Conservation (phyloP, 257 asterid species). For the Solanum bukasovii region DNA sequence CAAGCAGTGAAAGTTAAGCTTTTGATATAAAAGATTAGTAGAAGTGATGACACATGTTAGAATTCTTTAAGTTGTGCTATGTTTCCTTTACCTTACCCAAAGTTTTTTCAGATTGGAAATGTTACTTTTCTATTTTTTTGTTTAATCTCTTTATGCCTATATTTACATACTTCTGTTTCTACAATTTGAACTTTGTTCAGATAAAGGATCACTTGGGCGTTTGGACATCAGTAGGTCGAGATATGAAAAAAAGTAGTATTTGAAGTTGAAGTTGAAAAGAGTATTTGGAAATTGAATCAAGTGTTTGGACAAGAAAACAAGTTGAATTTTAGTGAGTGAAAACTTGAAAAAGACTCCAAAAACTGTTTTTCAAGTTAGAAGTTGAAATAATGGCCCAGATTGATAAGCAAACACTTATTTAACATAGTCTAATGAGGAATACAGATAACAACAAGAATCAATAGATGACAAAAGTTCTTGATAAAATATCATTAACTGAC, state of each 20-base stretch:
- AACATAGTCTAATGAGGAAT: background rate
- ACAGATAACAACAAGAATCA: slow-evolving; percentile 36
- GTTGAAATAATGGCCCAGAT: background rate
- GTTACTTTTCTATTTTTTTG: slow-evolving; percentile 10
- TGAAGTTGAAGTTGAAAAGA: background rate
- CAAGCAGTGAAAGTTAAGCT: slow-evolving; percentile 12
- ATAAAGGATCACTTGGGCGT: slow-evolving; percentile 2
- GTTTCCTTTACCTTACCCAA: slow-evolving; percentile 21
- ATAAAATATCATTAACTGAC: background rate
- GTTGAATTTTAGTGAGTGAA: background rate
- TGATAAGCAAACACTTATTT: background rate
- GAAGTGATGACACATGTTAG: slow-evolving; percentile 3
- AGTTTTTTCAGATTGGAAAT: slow-evolving; percentile 18
- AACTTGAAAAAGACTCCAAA: background rate
- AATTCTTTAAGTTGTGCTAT: background rate
- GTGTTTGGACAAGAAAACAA: background rate
- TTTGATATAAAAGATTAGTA: slow-evolving; percentile 9
- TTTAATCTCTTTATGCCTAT: slow-evolving; percentile 6
- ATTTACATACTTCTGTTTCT: background rate
- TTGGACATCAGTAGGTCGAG: background rate
- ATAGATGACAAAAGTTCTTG: background rate
- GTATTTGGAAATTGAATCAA: background rate
- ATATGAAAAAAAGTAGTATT: background rate
- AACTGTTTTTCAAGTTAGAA: background rate
- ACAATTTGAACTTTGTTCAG: slow-evolving; percentile 12